A percentile compares a stretch with the other conserved stretches of the same genome.
phyloP scores from a whole-genome alignment of 1,284 basidiomycete genomes.

The Agroathelia rolfsii region DNA sequence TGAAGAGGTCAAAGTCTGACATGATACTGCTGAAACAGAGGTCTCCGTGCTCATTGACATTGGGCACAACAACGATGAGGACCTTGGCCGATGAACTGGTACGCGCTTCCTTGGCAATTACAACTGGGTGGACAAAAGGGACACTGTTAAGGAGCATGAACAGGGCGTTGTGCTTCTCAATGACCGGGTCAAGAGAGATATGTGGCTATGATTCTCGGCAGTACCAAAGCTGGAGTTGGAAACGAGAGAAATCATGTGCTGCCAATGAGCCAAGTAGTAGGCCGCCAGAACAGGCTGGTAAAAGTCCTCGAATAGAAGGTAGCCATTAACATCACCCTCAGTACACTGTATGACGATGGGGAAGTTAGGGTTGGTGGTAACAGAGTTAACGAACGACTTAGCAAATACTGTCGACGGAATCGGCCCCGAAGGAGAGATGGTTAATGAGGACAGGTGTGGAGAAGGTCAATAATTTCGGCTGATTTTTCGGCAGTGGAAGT shows the following conservation, averaged over 20 bases:
- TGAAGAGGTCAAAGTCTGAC: constrained; percentile 87
- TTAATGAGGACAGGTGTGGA: constrained; percentile 79
- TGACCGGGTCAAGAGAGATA: constrained; percentile 92
- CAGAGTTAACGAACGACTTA: constrained; percentile 97
- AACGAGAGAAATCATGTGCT: constrained; percentile 83
- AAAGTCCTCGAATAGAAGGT: constrained; percentile 98
- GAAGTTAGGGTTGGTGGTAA: constrained; percentile 89
- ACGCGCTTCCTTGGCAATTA: constrained; percentile 98
- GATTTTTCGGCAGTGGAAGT: constrained; percentile 92
- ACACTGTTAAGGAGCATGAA: constrained; percentile 99
- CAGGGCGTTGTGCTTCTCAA: constrained; percentile 72
- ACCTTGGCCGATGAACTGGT: constrained; percentile 93
- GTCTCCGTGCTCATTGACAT: constrained; percentile 86
- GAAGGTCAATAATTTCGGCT: constrained; percentile 78
- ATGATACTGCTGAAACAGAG: constrained; percentile 90
- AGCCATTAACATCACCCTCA: constrained; percentile 97
- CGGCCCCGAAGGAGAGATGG: constrained; percentile 96
- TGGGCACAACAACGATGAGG: constrained; percentile 85
- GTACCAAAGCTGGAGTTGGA: constrained; percentile 96
- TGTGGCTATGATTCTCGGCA: constrained; percentile 96
- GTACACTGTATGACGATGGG: constrained; percentile 99
- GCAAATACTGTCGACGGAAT: constrained; percentile 92
- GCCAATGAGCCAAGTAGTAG: constrained; percentile 84
- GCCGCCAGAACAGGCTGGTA: constrained; percentile 92
- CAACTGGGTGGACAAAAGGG: constrained; percentile 90